Base-by-base conservation (phyloP, 176 grass and related monocot species). In the Oryza officinalis region DNA sequence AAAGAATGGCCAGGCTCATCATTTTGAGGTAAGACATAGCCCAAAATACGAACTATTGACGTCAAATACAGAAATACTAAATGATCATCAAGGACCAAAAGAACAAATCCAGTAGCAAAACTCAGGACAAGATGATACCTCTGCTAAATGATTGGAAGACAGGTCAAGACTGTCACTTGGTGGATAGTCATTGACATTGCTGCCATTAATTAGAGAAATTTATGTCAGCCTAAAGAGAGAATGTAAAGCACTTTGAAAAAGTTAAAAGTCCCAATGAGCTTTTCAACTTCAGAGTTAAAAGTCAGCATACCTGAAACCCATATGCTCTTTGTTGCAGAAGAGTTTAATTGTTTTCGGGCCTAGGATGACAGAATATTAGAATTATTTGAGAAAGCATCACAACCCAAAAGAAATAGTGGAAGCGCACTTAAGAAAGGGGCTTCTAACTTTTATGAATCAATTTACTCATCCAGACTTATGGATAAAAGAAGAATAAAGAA, bases 281-380 rank as follows among this genome's bases (percentile, higher is more conserved):
- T 86, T 86, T 74, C 82, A 43, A 84, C 43, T 44, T 38, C 1
- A 65, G 23, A 75, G 9, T 27, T 22, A 44, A 38, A 43, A 71
- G 41, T 28, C 38, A 75, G 12, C 13, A 72, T 96, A 99, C 97
- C 97, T 99, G 82, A 99, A 99, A 69, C 97, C 93, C 93, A 96
- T 99, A 83, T 99, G 91, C 86, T 95, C 93, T 93, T 90, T 99
- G 74, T 99, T 99, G 46, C 89, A 88, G 86, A 96, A 99, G 26
- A 99, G 87, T 54, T 98, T 98, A 70, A 95, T 81, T 10, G 74
- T 92, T 83, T 79, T 98, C 1, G 96, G 96, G 32, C 96, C 96
- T 95, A 80, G 20, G 20, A 84, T 76, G 67, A 69, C 32, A 89
- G 27, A 71, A 77, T 66, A 23, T 32, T 9, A 76, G 13, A 65